Percentiles rank a stretch among this genome's conserved stretches.
Evolutionary conservation across 2,329 filamentous ascomycete genomes (phyloP).

Genomic region (Alternaria incomplexa): DNA sequence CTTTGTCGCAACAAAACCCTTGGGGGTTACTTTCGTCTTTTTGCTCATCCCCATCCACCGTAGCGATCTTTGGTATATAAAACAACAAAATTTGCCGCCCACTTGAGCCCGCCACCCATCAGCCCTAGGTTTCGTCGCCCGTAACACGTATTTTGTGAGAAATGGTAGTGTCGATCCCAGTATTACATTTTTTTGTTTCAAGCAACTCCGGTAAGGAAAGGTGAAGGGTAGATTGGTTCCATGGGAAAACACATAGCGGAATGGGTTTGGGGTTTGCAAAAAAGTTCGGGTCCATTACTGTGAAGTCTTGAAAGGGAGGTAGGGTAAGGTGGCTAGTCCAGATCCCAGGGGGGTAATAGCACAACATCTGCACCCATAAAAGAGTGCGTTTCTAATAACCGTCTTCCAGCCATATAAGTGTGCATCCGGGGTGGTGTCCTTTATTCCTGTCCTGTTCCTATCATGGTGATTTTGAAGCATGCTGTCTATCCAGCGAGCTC

Average conservation of each 20-base stretch:
- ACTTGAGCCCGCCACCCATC: not conserved
- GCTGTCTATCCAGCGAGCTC: not conserved
- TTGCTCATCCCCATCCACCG: not conserved
- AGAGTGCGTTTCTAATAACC: not conserved
- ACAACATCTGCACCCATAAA: not conserved
- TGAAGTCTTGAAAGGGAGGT: not conserved
- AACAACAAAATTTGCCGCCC: not conserved
- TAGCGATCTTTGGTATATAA: conserved; percentile 3
- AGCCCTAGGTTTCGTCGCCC: not conserved
- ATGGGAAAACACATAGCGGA: not conserved
- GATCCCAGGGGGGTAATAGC: not conserved
- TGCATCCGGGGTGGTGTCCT: not conserved
- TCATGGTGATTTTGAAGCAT: not conserved
- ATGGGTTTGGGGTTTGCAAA: not conserved
- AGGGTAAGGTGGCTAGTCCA: not conserved
- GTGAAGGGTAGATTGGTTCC: not conserved
- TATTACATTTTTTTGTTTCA: not conserved
- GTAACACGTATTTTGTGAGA: not conserved
- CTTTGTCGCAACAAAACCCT: not conserved
- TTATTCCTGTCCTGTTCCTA: not conserved
- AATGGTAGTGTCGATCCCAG: not conserved
- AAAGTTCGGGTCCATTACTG: not conserved
- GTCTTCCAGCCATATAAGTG: not conserved
- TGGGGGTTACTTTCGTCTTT: not conserved
- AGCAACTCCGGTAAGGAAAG: not conserved